Percentiles rank a stretch among this genome's conserved stretches.
Evolutionary conservation across 2,329 filamentous ascomycete genomes (phyloP).

Genomic region (Alternaria arborescens): DNA sequence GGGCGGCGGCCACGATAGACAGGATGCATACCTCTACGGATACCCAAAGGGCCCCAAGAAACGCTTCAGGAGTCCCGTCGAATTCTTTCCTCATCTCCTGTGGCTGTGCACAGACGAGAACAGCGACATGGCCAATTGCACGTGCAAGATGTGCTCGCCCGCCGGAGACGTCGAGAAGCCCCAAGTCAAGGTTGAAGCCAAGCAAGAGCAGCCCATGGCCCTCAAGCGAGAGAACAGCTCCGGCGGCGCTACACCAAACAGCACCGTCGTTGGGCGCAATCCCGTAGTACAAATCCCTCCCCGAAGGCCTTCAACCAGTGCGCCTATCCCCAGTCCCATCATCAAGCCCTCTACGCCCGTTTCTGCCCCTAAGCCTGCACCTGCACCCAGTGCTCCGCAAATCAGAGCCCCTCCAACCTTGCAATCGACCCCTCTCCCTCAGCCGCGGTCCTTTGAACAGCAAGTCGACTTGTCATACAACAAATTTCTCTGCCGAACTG

Average conservation of each 20-base stretch:
- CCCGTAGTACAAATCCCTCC: slow-evolving; percentile 40
- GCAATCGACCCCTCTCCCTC: slow-evolving; percentile 51
- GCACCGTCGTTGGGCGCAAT: slow-evolving; percentile 19
- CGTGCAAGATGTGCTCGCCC: slow-evolving; percentile 66
- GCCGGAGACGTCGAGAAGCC: slow-evolving; percentile 53
- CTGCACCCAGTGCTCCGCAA: slow-evolving; percentile 23
- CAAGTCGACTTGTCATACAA: slow-evolving; percentile 58
- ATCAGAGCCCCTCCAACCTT: slow-evolving; percentile 35
- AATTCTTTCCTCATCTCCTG: slow-evolving; percentile 68
- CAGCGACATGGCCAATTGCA: slow-evolving; percentile 64
- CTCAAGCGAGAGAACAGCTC: slow-evolving; percentile 42
- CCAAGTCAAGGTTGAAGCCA: slow-evolving; percentile 33
- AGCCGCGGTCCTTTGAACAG: slow-evolving; percentile 57
- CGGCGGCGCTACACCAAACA: slow-evolving; percentile 6
- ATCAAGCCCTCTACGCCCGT: slow-evolving; percentile 25
- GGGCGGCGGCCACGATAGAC: slow-evolving; percentile 61
- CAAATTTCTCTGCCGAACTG: slow-evolving; percentile 61
- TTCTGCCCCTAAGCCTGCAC: not conserved
- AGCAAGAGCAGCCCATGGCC: slow-evolving; percentile 25
- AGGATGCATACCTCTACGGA: slow-evolving; percentile 69
- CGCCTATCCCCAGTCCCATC: slow-evolving; percentile 34
- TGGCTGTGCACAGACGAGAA: slow-evolving; percentile 64
- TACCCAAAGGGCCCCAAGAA: slow-evolving; percentile 66
- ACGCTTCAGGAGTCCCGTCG: slow-evolving; percentile 65
- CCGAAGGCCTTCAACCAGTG: slow-evolving; percentile 29